A percentile compares a stretch with the other conserved stretches of the same genome.
phyloP scores from a whole-genome alignment of 2,329 filamentous ascomycete genomes.

The Coleophoma eucalyptorum region DNA sequence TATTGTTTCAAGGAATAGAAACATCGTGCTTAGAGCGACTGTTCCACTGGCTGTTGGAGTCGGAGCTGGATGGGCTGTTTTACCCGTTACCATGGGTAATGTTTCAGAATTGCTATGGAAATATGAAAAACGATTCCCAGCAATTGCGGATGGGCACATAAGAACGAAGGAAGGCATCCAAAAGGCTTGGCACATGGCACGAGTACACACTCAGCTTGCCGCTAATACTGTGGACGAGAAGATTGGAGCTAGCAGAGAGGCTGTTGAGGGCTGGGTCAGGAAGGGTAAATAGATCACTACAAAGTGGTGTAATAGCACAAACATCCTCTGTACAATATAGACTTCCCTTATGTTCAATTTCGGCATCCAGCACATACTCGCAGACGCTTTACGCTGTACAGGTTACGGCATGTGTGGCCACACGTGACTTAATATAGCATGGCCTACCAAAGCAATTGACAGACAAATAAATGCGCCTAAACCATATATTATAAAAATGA shows the following conservation, averaged over 20 bases:
- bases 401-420: too few species aligned
- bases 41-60: constrained; percentile 78
- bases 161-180: constrained; percentile 64
- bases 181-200: constrained; percentile 69
- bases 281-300: constrained; percentile 53
- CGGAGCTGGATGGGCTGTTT: constrained; percentile 75
- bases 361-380: neutral
- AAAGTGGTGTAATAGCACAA: neutral
- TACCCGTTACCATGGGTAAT: constrained; percentile 89
- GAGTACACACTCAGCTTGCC: constrained; percentile 68
- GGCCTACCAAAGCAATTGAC: too few species aligned
- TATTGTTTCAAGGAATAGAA: constrained; percentile 86
- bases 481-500: too few species aligned
- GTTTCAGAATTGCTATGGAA: constrained; percentile 82
- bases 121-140: constrained; percentile 88
- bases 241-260: constrained; percentile 70
- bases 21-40: constrained; percentile 73
- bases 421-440: too few species aligned
- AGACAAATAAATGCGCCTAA: too few species aligned
- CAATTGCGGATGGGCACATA: constrained; percentile 76
- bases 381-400: too few species aligned
- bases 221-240: constrained; percentile 75
- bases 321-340: neutral
- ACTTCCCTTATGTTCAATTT: neutral
- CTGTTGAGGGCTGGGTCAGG: constrained; percentile 84